Percentiles rank a stretch among this genome's conserved stretches.
Conservation (phyloP, 768 basidiomycete species). For the Phaeotremella skinneri region DNA sequence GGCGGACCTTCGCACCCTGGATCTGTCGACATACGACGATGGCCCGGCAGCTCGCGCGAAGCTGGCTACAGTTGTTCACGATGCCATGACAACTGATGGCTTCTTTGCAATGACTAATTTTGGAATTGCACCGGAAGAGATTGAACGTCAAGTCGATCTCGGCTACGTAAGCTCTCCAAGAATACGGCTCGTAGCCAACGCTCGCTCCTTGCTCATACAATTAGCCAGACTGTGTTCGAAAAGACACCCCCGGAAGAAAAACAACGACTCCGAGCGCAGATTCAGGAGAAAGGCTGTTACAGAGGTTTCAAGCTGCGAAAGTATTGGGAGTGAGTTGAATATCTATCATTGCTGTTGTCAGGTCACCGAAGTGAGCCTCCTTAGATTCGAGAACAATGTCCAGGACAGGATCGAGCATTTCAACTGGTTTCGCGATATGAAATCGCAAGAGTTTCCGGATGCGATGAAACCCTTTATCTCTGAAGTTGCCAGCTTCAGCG, state of each 20-base stretch:
- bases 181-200: too few species aligned
- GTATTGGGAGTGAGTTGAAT: constrained; percentile 19
- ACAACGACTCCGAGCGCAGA: constrained; percentile 4
- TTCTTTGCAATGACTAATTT: constrained; percentile 17
- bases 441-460: constrained; percentile 17
- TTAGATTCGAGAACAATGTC: constrained; percentile 19
- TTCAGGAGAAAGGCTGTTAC: constrained; percentile 7
- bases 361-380: too few species aligned
- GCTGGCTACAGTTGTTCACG: constrained; percentile 7
- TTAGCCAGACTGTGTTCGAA: constrained; percentile 9
- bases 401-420: constrained; percentile 23
- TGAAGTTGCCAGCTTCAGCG: constrained; percentile 13
- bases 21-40: constrained; percentile 11
- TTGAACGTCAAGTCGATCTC: constrained; percentile 16
- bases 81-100: constrained; percentile 18
- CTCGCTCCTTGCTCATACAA: background rate
- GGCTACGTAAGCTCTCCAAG: constrained; percentile 22
- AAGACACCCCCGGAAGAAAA: constrained; percentile 14
- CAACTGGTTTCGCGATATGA: constrained; percentile 21
- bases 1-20: constrained; percentile 15
- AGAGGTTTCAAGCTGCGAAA: constrained; percentile 20
- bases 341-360: too few species aligned
- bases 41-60: constrained; percentile 10
- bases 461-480: constrained; percentile 10
- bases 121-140: constrained; percentile 10